phyloP scores from a whole-genome alignment of 352 stramenopile genomes.

The Pythium chondricola region DNA sequence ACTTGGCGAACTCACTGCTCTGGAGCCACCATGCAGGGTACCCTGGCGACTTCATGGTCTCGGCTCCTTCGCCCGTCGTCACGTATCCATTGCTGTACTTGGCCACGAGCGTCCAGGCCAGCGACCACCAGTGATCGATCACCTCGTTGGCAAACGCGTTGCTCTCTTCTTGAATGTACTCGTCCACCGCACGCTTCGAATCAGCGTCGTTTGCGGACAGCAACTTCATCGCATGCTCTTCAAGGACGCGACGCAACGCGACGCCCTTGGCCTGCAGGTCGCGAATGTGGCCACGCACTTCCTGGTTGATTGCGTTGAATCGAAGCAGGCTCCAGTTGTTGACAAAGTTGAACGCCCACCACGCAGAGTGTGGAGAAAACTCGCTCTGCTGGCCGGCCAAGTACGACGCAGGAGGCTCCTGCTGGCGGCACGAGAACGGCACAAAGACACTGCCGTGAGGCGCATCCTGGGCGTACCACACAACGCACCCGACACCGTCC shows the following conservation, averaged over 20 bases:
- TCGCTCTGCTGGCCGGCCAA: constrained; percentile 57
- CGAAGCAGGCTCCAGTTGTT: constrained; percentile 82
- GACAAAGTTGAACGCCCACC: constrained; percentile 85
- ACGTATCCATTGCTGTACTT: constrained; percentile 75
- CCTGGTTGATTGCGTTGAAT: constrained; percentile 61
- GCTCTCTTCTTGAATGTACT: constrained; percentile 27
- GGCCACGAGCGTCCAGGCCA: constrained; percentile 57
- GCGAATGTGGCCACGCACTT: constrained; percentile 35
- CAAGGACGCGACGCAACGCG: constrained; percentile 4
- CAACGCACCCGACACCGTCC: constrained; percentile 41
- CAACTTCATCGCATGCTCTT: constrained; percentile 11
- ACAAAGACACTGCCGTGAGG: constrained; percentile 73
- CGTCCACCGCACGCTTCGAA: constrained; percentile 8
- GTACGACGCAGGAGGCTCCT: constrained; percentile 44
- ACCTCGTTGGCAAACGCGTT: constrained; percentile 56
- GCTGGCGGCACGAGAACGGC: constrained; percentile 57
- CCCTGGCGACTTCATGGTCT: constrained; percentile 38
- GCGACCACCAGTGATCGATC: constrained; percentile 50
- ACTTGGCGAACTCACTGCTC: constrained; percentile 50
- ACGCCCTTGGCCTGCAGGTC: constrained; percentile 39
- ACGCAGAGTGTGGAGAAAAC: constrained; percentile 60
- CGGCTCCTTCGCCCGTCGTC: constrained; percentile 48
- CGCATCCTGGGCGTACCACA: constrained; percentile 60
- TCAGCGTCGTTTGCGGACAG: neutral
- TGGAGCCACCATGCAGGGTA: constrained; percentile 63